These are phyloP conservation scores for Phytophthora pisi DNA, from an alignment of 352 stramenopile genomes.

Conservation along the genomic window DNA sequence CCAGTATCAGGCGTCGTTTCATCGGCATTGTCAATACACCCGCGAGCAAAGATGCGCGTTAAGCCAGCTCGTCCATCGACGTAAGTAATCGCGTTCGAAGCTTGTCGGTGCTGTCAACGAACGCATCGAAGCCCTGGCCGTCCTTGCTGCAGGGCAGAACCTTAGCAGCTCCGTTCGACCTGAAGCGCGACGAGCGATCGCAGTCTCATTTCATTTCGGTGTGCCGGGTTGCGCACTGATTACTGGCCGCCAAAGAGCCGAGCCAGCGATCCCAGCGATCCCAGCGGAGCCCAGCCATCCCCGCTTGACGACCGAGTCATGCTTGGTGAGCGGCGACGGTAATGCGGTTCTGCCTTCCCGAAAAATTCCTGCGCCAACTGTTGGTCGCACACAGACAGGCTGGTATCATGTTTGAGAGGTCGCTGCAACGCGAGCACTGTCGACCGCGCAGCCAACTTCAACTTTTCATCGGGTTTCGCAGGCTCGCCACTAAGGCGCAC, in stretches of 20 bases:
- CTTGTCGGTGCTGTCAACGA: conserved; percentile 11
- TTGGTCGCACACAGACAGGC: neutral
- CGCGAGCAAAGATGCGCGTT: conserved; percentile 5
- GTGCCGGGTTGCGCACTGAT: conserved; percentile 16
- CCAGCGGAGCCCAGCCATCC: conserved; percentile 2
- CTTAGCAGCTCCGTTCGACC: conserved; percentile 18
- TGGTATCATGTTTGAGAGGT: no score
- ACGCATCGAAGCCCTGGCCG: conserved; percentile 4
- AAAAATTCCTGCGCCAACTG: conserved; percentile 19
- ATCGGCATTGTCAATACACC: neutral
- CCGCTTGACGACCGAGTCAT: conserved; percentile 31
- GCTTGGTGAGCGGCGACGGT: conserved; percentile 14
- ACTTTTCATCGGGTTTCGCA: no score
- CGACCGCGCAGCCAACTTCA: no score
- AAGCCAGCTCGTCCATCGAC: neutral
- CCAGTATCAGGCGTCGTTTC: conserved; percentile 29
- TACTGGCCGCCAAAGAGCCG: conserved; percentile 22
- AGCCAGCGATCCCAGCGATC: neutral
- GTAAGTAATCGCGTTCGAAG: neutral
- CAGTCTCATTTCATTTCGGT: conserved; percentile 25
- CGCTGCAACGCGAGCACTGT: no score
- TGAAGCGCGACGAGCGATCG: conserved; percentile 14
- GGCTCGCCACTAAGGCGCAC: conserved; percentile 22
- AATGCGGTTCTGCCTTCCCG: conserved; percentile 8
- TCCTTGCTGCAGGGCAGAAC: conserved; percentile 1